Evolutionary conservation across 2,329 filamentous ascomycete species (phyloP), one percentile per base, ranked within the genome.

Genomic region (Gaeumannomyces sp.): DNA sequence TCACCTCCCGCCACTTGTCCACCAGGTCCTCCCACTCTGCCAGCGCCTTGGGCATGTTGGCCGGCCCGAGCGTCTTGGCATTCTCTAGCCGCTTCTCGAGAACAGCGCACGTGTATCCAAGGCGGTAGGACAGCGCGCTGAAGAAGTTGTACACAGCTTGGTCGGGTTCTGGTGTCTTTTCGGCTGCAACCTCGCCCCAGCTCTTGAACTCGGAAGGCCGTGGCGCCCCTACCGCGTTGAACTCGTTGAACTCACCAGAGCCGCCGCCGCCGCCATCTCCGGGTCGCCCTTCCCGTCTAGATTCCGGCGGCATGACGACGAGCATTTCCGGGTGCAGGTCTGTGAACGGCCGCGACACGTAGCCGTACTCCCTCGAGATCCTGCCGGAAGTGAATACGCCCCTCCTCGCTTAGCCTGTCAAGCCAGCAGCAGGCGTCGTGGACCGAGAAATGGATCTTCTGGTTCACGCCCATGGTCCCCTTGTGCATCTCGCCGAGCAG

Each of bases 261-360:
- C 19, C n/a, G 50, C 38, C 57, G 13, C 33, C 59, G 19, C 14
- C 25, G 29, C 28, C 19, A n/a, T 19, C 4, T 59, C 14, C 25
- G 27, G n/a, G 4, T 60, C 35, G 29, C 50, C 57, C 29, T 59
- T 27, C 6, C 58, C 14, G 13, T 5, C 35, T 38, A 8, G 35
- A 14, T 19, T 16, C 14, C 38, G 14, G 72, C 58, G 38, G 38
- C 38, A 45, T 16, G 38, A 45, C 38, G 14, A 45, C 38, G 38
- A 45, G 38, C 38, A 75, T 66, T 64, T 77, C 76, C 0, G 76
- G 75, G 65, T 74, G 72, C 65, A 71, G 69, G 8, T 71, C 63
- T 61, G 68, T 66, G 1, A 33, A 0, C 0, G 75, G 73, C 2
- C 74, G 72, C 64, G 65, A 64, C 27, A 76, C 71, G 7, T 68